Base-by-base conservation (phyloP, 305 asterid species). In the Andrographis paniculata region DNA sequence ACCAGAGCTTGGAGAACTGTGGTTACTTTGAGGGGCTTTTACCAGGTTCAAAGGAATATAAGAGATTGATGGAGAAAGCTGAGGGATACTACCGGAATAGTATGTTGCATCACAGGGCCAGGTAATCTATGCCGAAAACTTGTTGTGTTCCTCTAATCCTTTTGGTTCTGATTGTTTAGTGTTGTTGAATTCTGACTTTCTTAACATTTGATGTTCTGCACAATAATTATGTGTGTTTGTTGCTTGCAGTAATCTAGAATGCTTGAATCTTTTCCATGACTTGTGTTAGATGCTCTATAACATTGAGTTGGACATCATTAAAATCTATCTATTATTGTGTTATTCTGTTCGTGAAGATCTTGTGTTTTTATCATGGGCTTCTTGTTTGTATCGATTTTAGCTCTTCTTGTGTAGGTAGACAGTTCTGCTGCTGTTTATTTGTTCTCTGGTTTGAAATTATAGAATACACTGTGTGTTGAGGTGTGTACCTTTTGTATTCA, bases 21-120 rank as follows among this genome's bases (percentile, higher is more conserved):
- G 95, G 94, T 31, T 77, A 80, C 58, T 89, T 89, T 56, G 68
- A 78, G 45, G 95, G 89, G 61, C 53, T 82, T 72, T 50, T 89
- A 69, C 87, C 77, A 0, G 98, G 98, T n/a, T 86, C 96, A 1
- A 64, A 65, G 47, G 94, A 82, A 44, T 82, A 86, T 60, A 74
- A 69, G 64, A 71, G 87, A 67, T 55, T 74, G 67, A 74, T 86
- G 79, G 74, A 78, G 67, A 82, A 78, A 28, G 95, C 87, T 6
- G 87, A 82, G 67, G 84, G 67, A 28, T 75, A 89, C 62, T 82
- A 78, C 55, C 72, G 54, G 60, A 77, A 66, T 44, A 75, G 92
- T 68, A 71, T 73, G 7, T 52, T 71, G 69, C 79, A 83, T 46
- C 52, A 55, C 13, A 70, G 79, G 59, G 76, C 84, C 53, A 76